Evolutionary conservation across 768 basidiomycete species (phyloP), one percentile per base, ranked within the genome.

Genomic region (Pholiota microspora): DNA sequence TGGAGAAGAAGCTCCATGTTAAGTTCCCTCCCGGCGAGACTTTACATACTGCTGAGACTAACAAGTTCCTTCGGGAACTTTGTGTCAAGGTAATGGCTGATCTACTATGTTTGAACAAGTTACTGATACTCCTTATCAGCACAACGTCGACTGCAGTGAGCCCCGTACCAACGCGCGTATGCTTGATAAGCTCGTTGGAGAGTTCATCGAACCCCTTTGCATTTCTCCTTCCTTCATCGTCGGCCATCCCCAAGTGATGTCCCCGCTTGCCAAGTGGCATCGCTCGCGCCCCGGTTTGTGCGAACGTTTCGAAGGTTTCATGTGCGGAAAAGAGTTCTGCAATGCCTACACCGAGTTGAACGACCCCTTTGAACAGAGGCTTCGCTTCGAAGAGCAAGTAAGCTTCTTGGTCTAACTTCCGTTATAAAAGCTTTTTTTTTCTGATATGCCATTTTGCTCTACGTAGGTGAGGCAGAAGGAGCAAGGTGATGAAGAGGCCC

Each of bases 281-380:
- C 92, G 97, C 59, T 92, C 91, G n/a, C 85, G 92, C 36, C 92
- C 94, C 0, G 97, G 97, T 34, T 81, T 99, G 23, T 98, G 97
- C 72, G 97, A 99, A 71, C 94, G 97, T 15, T 99, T 99, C 76
- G 97, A 99, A 71, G 93, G 85, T 7, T 99, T 99, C 83, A 83
- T 99, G 81, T 96, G 94, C 50, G 93, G 93, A 55, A 95, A 97
- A 80, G 96, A 98, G 73, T 86, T 98, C 72, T 95, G 93, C 79
- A 98, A 99, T 65, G 96, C 97, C 21, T 99, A 99, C 70, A 99
- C 97, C 36, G 97, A 99, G 78, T 83, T 99, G 79, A 99, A 99
- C 75, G 97, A 99, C 73, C 97, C 94, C 0, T 96, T 95, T 67
- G 92, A 94, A 71, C 97, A 99, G 73, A 81, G 94, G 31, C 75